A percentile compares a stretch with the other conserved stretches of the same genome.
These are phyloP conservation scores for Phymatotrichopsis omnivora DNA, from an alignment of 2,329 filamentous ascomycete genomes.

Conservation along the genomic window DNA sequence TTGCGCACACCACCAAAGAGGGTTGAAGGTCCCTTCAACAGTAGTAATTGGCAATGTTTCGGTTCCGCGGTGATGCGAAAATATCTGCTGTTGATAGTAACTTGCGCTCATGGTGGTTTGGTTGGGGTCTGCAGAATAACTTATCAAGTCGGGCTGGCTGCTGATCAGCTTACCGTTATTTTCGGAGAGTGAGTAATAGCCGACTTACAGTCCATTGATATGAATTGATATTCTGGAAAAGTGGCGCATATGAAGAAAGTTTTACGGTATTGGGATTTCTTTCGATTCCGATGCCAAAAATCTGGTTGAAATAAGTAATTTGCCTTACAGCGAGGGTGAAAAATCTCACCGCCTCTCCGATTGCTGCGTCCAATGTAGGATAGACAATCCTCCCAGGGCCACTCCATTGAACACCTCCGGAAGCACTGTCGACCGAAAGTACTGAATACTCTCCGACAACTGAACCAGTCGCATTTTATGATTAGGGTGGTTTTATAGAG, in stretches of 20 bases:
- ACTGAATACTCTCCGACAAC: constrained; percentile 35
- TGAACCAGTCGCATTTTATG: constrained; percentile 28
- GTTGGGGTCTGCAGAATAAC: constrained; percentile 31
- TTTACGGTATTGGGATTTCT: constrained; percentile 32
- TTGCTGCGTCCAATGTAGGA: constrained; percentile 30
- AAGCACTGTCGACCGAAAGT: constrained; percentile 25
- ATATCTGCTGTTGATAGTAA: constrained; percentile 33
- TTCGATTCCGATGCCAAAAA: constrained; percentile 32
- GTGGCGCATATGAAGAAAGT: constrained; percentile 32
- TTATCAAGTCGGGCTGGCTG: constrained; percentile 32
- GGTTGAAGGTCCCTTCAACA: constrained; percentile 31
- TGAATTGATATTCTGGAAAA: constrained; percentile 33
- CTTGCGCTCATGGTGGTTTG: constrained; percentile 32
- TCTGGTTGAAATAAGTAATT: constrained; percentile 1
- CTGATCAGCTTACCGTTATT: not conserved
- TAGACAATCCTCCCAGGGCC: constrained; percentile 26
- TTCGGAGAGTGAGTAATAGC: not conserved
- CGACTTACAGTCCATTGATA: constrained; percentile 32
- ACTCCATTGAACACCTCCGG: constrained; percentile 27
- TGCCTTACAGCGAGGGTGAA: not conserved
- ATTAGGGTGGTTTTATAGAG: no score
- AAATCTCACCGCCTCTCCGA: constrained; percentile 29
- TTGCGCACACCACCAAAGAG: constrained; percentile 32
- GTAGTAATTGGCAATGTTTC: constrained; percentile 31
- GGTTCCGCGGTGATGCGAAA: constrained; percentile 31